Conservation (phyloP, 2,329 filamentous ascomycete genomes). For the Paraconiothyrium sp. region DNA sequence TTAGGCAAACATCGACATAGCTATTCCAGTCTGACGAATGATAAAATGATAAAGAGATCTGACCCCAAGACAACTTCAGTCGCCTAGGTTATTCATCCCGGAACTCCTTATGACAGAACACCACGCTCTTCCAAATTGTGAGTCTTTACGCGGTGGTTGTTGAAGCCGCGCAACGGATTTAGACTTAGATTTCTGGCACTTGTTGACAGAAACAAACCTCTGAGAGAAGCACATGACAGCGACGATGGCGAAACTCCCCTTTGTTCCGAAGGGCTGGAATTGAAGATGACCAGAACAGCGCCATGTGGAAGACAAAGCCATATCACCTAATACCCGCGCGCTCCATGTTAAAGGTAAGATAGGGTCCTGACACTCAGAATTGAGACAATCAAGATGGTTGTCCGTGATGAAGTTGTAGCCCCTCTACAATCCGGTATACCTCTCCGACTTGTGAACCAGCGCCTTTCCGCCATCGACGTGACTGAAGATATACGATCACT, state of each 20-base stretch:
- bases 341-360: not conserved
- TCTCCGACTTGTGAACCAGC: constrained; percentile 2
- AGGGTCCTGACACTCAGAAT: not conserved
- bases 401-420: constrained; percentile 14
- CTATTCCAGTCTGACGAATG: not conserved
- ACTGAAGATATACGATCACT: constrained; percentile 21
- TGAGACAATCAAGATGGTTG: constrained; percentile 13
- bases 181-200: not conserved
- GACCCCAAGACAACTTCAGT: too few relatives aligned
- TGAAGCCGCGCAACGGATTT: not conserved
- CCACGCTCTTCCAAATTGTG: too few relatives aligned
- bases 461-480: constrained; percentile 14
- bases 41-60: not conserved
- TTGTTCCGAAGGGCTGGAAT: not conserved
- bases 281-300: constrained; percentile 1
- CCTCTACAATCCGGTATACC: constrained; percentile 8
- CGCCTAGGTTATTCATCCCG: too few relatives aligned
- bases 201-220: not conserved
- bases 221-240: not conserved
- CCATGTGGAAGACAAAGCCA: constrained; percentile 11
- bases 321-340: not conserved
- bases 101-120: too few relatives aligned
- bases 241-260: not conserved
- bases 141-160: not conserved
- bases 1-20: not conserved